Base-by-base conservation (phyloP, 1,284 basidiomycete genomes). In the Afroboletus lepidellus region DNA sequence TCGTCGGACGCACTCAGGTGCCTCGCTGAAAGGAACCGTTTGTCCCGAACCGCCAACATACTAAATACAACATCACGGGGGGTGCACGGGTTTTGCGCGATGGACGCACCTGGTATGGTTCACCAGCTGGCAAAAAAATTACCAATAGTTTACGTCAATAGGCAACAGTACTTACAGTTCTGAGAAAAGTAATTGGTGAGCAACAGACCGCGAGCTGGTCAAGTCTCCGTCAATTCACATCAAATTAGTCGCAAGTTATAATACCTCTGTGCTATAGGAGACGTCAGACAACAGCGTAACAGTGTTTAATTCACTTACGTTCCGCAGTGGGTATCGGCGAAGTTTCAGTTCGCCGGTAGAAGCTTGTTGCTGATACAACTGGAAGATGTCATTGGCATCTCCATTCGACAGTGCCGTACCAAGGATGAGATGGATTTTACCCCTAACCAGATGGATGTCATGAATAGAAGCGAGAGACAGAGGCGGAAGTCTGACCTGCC, bases 171-270 rank as follows among this genome's bases (percentile, higher is more conserved):
- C 83, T 65, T 61, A 89, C 87, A 81, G 55, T 91, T 91, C 57
- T 91, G 88, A 12, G 88, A 90, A 61, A 90, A 91, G 63, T 91
- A 91, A 61, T 88, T 86, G 7, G 87, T 85, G 42, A 90, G 70
- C 16, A 90, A 68, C 3, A 75, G 69, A 7, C 88, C 87, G 46
- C 85, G 80, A 60, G 81, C 87, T 90, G 43, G 15, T 38, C 36
- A 43, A 50, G 53, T 48, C 18, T 25, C 34, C 49, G 33, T 56
- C 37, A 56, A 55, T 39, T 37, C 13, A 5, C 15, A 27, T 46
- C 27, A 53, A 39, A 4, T n/a, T 27, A 25, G 25, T 21, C 21
- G 13, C 23, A 27, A 43, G 48, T 13, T 29, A 7, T 7, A 63
- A 48, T 73, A 85, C 85, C 80, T 76, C 82, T 85, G 60, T 87